phyloP scores from a whole-genome alignment of 805 yeast species.

The Yamadazyma scolyti region DNA sequence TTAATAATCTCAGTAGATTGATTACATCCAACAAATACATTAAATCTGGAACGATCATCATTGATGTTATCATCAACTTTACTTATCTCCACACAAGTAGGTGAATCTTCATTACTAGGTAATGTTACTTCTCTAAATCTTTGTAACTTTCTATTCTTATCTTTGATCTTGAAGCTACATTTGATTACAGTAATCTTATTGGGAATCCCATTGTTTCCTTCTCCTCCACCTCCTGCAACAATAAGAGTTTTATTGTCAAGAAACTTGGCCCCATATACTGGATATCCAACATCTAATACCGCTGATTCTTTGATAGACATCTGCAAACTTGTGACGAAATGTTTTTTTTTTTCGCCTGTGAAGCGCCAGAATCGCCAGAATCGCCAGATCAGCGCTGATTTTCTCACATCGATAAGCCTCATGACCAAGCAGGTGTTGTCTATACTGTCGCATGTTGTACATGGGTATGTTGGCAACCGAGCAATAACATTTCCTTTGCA shows the following conservation, averaged over 20 bases:
- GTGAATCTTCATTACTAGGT: conserved; percentile 75
- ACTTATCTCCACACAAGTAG: conserved; percentile 68
- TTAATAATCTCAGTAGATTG: conserved; percentile 55
- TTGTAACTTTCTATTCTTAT: conserved; percentile 43
- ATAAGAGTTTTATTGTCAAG: conserved; percentile 56
- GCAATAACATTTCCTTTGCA: conserved; percentile 66
- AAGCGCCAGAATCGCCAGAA: too few relatives aligned
- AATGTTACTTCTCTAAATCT: conserved; percentile 60
- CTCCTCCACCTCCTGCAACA: conserved; percentile 95
- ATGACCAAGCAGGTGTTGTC: conserved; percentile 33
- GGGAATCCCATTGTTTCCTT: conserved; percentile 83
- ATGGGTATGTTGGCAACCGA: conserved; percentile 70
- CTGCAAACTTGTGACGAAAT: too few relatives aligned
- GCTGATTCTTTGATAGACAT: conserved; percentile 36
- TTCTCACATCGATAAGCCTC: too few relatives aligned
- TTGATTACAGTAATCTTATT: conserved; percentile 72
- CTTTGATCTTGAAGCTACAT: conserved; percentile 48
- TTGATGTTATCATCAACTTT: conserved; percentile 4
- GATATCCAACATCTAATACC: conserved; percentile 55
- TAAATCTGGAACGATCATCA: conserved; percentile 31
- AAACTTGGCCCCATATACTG: conserved; percentile 77
- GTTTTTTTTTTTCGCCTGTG: too few relatives aligned
- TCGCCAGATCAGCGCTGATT: too few relatives aligned
- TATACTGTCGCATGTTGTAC: conserved; percentile 67
- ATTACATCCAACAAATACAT: conserved; percentile 73